Evolutionary conservation across 306 rosid species (phyloP).

Genomic region (Quercus dentata): DNA sequence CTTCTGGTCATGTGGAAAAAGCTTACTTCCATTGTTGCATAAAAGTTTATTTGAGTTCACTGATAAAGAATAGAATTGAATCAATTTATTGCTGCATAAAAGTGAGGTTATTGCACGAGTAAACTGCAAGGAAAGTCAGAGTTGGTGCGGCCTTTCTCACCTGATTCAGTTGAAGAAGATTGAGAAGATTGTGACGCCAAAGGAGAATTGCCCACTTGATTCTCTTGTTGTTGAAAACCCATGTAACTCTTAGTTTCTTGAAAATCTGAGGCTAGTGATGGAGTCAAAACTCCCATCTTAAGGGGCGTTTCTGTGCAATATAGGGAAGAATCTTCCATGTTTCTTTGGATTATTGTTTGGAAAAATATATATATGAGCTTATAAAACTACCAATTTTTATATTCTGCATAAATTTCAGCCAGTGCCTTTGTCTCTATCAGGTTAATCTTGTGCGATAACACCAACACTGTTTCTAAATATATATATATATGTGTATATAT

Average conservation of each 20-base stretch:
- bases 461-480: too few species aligned
- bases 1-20: not conserved
- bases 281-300: not conserved
- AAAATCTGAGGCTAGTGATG: not conserved
- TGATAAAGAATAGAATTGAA: not conserved
- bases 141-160: not conserved
- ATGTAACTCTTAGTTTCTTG: not conserved
- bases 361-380: not conserved
- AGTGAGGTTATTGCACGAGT: not conserved
- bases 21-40: not conserved
- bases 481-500: too few species aligned
- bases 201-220: not conserved
- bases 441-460: too few species aligned
- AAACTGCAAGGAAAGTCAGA: not conserved
- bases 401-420: too few species aligned
- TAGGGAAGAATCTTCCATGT: conserved; percentile 5
- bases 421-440: too few species aligned
- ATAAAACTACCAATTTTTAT: too few species aligned
- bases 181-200: not conserved
- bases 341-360: not conserved
- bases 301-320: not conserved
- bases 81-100: not conserved
- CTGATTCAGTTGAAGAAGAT: not conserved
- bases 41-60: not conserved
- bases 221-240: not conserved